These are phyloP conservation scores for Sarocladium strictum DNA, from an alignment of 2,329 filamentous ascomycete genomes.

Conservation along the genomic window DNA sequence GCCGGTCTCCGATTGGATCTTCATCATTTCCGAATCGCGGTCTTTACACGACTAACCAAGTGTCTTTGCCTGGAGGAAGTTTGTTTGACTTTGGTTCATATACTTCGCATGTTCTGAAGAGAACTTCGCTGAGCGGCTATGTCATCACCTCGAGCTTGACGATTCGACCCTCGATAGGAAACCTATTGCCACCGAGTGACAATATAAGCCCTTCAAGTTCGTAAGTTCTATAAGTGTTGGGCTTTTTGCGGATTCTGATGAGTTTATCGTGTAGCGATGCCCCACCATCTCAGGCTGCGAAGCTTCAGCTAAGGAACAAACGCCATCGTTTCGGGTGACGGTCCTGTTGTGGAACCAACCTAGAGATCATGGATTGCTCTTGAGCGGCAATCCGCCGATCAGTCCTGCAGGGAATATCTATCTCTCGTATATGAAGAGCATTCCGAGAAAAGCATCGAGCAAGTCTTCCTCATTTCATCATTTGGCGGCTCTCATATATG, in stretches of 20 bases:
- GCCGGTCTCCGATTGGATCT: not conserved
- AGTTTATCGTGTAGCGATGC: not conserved
- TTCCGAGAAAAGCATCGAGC: not conserved
- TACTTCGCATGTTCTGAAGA: not conserved
- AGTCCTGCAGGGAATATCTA: not conserved
- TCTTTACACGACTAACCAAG: not conserved
- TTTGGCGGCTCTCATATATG: not conserved
- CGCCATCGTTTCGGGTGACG: not conserved
- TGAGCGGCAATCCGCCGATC: not conserved
- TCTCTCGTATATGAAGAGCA: not conserved
- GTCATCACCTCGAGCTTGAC: not conserved
- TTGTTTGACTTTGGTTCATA: not conserved
- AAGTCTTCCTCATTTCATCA: not conserved
- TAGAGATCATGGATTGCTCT: not conserved
- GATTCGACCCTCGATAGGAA: not conserved
- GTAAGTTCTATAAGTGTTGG: not conserved
- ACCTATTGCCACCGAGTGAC: not conserved
- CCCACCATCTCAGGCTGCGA: not conserved
- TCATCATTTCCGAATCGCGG: not conserved
- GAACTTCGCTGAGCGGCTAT: not conserved
- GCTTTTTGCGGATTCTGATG: not conserved
- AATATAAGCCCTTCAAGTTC: not conserved
- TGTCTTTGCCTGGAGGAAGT: not conserved
- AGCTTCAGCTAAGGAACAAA: not conserved
- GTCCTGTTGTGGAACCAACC: not conserved